Conservation (phyloP, 2,329 filamentous ascomycete genomes). For the Chaetomiaceae sp. region DNA sequence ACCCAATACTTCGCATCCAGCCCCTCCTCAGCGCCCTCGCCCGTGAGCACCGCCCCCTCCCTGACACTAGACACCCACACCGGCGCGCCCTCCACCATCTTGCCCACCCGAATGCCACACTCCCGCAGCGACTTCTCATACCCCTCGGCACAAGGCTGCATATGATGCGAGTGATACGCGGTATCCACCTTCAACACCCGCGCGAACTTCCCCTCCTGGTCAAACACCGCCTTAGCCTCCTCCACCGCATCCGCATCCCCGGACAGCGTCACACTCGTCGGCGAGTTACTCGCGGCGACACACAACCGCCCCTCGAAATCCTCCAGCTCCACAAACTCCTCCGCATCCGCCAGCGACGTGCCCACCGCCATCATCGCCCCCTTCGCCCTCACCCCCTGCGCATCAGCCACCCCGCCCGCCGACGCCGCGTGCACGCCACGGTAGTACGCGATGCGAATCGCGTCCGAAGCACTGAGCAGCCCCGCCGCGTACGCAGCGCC, state of each 20-base stretch:
- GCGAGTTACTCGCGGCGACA: conserved; percentile 33
- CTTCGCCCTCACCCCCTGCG: no score
- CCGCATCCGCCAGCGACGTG: conserved; percentile 32
- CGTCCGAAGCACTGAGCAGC: conserved; percentile 34
- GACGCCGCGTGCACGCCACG: conserved; percentile 33
- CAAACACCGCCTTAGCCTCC: conserved; percentile 9
- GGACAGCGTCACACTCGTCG: conserved; percentile 33
- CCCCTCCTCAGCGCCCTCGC: no score
- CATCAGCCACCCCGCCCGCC: no score
- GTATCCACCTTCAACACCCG: conserved; percentile 22
- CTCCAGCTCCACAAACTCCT: conserved; percentile 18
- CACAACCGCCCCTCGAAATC: conserved; percentile 26
- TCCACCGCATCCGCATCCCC: conserved; percentile 25
- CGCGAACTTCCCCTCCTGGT: conserved; percentile 17
- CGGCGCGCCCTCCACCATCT: conserved; percentile 12
- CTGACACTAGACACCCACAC: neutral
- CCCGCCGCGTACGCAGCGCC: conserved; percentile 45
- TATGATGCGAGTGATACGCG: conserved; percentile 30
- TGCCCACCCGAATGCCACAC: neutral
- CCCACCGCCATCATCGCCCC: conserved; percentile 43
- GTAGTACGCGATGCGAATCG: conserved; percentile 41
- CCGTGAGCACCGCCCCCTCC: neutral
- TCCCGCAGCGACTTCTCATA: conserved; percentile 11
- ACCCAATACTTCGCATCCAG: neutral
- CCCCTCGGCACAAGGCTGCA: no score